phyloP scores from a whole-genome alignment of 768 basidiomycete genomes.

The Xerocomellus chrysenteron region DNA sequence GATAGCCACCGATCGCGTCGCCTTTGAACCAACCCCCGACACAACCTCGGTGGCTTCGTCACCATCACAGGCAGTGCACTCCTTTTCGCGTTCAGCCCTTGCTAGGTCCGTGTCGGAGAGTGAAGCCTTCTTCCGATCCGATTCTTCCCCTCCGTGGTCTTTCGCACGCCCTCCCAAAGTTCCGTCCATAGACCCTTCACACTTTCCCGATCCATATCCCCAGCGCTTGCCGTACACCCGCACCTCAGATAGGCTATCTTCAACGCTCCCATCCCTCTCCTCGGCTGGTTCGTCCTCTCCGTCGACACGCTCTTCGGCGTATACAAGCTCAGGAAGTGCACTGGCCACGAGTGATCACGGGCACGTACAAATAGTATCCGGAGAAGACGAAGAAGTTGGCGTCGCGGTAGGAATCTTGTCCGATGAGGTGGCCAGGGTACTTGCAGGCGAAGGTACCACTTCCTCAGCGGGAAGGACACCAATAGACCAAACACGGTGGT shows the following conservation, averaged over 20 bases:
- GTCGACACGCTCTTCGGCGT: conserved; percentile 75
- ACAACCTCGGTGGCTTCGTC: conserved; percentile 24
- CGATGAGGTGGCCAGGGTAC: conserved; percentile 62
- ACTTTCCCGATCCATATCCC: conserved; percentile 73
- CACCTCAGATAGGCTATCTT: conserved; percentile 33
- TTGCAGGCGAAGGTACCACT: conserved; percentile 49
- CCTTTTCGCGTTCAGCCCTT: conserved; percentile 34
- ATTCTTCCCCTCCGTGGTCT: conserved; percentile 34
- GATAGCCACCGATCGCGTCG: conserved; percentile 15
- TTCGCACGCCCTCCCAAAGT: conserved; percentile 47
- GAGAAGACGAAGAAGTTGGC: conserved; percentile 52
- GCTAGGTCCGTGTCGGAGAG: conserved; percentile 41
- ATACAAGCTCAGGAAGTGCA: conserved; percentile 69
- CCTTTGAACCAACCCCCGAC: conserved; percentile 9
- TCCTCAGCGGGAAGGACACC: conserved; percentile 51
- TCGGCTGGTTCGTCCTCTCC: conserved; percentile 69
- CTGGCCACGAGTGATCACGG: conserved; percentile 59
- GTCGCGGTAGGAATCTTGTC: conserved; percentile 60
- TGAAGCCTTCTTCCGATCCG: conserved; percentile 39
- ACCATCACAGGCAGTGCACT: conserved; percentile 23
- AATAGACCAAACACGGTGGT: conserved; percentile 69
- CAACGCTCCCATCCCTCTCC: conserved; percentile 58
- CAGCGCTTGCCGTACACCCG: conserved; percentile 50
- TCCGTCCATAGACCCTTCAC: conserved; percentile 57
- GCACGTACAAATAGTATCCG: conserved; percentile 64